These are phyloP conservation scores for Diplodia sapinea DNA, from an alignment of 2,329 filamentous ascomycete genomes.

Conservation along the genomic window DNA sequence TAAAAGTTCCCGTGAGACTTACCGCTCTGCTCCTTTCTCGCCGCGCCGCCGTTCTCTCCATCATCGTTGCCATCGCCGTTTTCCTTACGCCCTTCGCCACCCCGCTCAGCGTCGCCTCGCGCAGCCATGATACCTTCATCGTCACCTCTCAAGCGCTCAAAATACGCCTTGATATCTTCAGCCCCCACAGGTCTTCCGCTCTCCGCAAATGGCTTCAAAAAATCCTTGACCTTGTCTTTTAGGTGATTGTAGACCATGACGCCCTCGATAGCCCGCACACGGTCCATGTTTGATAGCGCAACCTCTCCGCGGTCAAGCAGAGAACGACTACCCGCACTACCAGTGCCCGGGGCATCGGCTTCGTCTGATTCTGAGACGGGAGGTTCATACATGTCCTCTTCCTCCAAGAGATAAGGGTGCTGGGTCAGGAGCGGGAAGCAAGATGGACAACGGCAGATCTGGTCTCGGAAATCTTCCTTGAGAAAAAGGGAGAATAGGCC, in stretches of 20 bases:
- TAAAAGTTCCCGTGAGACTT: background rate
- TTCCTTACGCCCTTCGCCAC: constrained; percentile 37
- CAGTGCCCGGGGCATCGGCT: constrained; percentile 55
- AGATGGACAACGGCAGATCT: constrained; percentile 79
- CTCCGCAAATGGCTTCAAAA: constrained; percentile 92
- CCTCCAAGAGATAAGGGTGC: constrained; percentile 84
- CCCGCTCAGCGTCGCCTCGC: constrained; percentile 40
- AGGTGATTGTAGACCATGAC: constrained; percentile 98
- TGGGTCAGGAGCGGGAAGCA: constrained; percentile 76
- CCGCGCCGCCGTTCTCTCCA: constrained; percentile 34
- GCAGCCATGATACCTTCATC: constrained; percentile 67
- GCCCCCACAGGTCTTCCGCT: constrained; percentile 86
- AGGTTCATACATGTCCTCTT: constrained; percentile 93
- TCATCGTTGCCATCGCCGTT: constrained; percentile 36
- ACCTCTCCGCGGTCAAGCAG: constrained; percentile 91
- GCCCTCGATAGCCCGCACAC: constrained; percentile 88
- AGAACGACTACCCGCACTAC: constrained; percentile 73
- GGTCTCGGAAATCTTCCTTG: constrained; percentile 75
- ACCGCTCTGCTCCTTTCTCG: constrained; percentile 28
- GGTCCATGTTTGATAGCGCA: constrained; percentile 87
- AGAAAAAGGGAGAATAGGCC: constrained; percentile 82
- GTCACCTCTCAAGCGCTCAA: constrained; percentile 91
- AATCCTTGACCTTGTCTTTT: constrained; percentile 93
- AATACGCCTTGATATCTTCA: constrained; percentile 95
- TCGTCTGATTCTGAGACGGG: constrained; percentile 71